Evolutionary conservation across 306 rosid species (phyloP).

Genomic region (Macrotyloma uniflorum): DNA sequence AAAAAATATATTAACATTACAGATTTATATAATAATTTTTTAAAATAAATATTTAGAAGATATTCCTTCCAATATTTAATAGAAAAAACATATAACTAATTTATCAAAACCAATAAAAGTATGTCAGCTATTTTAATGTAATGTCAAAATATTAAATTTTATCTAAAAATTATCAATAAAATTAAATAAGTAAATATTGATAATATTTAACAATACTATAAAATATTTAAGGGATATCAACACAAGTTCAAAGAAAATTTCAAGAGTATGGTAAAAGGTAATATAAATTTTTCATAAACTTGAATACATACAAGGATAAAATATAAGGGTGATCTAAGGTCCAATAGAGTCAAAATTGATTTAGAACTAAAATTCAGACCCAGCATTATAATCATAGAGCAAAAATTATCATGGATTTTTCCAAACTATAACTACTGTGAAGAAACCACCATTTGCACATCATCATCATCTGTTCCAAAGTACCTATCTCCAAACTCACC

Average conservation of each 20-base stretch:
- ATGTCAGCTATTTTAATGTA: no score
- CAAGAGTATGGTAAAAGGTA: not conserved
- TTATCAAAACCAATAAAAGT: no score
- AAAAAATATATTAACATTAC: no score
- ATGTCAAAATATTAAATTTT: no score
- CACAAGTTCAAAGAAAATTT: not conserved
- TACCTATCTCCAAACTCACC: constrained; percentile 98
- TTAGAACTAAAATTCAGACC: constrained; percentile 39
- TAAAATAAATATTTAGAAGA: no score
- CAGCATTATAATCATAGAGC: constrained; percentile 33
- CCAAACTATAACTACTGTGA: constrained; percentile 36
- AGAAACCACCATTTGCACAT: constrained; percentile 51
- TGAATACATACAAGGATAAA: not conserved
- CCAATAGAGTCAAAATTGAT: constrained; percentile 49
- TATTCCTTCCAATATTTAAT: no score
- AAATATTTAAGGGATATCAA: not conserved
- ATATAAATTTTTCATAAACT: not conserved
- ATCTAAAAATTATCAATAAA: no score
- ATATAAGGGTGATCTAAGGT: constrained; percentile 1
- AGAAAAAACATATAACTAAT: no score
- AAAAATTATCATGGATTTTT: constrained; percentile 36
- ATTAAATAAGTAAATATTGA: no score
- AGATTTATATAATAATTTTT: no score
- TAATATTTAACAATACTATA: no score
- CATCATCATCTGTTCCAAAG: constrained; percentile 95